A percentile compares a stretch with the other conserved stretches of the same genome.
These are phyloP conservation scores for Backusella tarrabulga DNA, from an alignment of 192 early-diverging fungal genomes.

Conservation along the genomic window DNA sequence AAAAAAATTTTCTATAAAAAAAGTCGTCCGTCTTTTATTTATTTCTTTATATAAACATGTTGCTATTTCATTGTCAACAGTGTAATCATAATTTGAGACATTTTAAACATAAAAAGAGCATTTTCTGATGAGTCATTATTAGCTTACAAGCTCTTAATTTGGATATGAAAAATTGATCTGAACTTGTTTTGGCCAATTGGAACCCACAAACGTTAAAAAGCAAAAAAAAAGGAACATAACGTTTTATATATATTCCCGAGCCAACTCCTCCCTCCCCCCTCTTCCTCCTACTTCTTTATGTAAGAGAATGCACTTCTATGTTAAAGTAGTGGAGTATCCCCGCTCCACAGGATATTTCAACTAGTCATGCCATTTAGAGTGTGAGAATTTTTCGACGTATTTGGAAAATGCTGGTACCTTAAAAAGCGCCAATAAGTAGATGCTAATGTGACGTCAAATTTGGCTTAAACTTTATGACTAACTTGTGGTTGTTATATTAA, in stretches of 20 bases:
- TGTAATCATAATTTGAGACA: not conserved
- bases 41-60: not conserved
- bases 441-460: conserved; percentile 4
- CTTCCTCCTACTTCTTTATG: not conserved
- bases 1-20: not conserved
- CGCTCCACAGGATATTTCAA: conserved; percentile 1
- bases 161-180: not conserved
- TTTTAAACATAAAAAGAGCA: not conserved
- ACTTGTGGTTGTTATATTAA: not conserved
- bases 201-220: not conserved
- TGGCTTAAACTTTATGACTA: conserved; percentile 4
- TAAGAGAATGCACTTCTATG: not conserved
- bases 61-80: not conserved
- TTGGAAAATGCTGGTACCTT: not conserved
- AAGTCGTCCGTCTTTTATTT: not conserved
- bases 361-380: not conserved
- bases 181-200: not conserved
- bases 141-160: not conserved
- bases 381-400: not conserved
- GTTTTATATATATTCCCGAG: too few species aligned
- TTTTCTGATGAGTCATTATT: not conserved
- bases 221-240: too few species aligned
- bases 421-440: not conserved
- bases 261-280: not conserved
- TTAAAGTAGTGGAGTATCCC: not conserved